Base-by-base conservation (phyloP, 176 grass and related monocot species). In the Areca catechu region DNA sequence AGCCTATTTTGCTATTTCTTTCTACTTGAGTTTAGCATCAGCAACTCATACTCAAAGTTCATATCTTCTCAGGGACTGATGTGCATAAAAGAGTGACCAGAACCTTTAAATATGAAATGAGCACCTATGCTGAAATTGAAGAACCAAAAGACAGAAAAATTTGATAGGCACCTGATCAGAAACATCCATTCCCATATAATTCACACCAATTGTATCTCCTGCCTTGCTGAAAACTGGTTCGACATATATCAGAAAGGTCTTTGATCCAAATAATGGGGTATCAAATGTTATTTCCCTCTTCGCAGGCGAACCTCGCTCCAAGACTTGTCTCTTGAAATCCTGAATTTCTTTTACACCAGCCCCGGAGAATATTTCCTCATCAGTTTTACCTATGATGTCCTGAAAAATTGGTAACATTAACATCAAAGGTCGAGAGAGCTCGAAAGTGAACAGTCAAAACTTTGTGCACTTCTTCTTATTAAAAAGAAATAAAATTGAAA, bases 331-430 rank as follows among this genome's bases (percentile, higher is more conserved):
- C 74, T 95, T 95, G 52, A 95, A 88, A 53, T 81, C 82, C 54
- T 86, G 81, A 72, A 86, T 86, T 49, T 89, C 90, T 67, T 86
- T 76, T 75, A 95, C 79, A 28, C 90, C 90, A 27, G 76, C 69
- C 19, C 83, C 90, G 25, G 71, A 69, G 24, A 95, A 78, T 78
- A 95, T 95, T 72, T 95, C 90, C 0, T 81, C 63, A 70, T 95
- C 90, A 20, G 90, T 95, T 74, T 95, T 95, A 58, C 90, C 90
- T 34, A 95, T 90, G 68, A 95, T 82, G 65, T 95, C 90, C 90
- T 95, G 73, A 78, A 76, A 71, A 76, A 63, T 37, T 58, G 50
- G 24, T 21, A 66, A 61, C 25, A 15, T 27, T 50, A 71, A 56
- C 68, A 37, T 6, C 21, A 70, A 80, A 63, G 24, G 62, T 56